A percentile compares a stretch with the other conserved stretches of the same genome.
phyloP scores from a whole-genome alignment of 1,284 basidiomycete species.

The Cystobasidium slooffiae region DNA sequence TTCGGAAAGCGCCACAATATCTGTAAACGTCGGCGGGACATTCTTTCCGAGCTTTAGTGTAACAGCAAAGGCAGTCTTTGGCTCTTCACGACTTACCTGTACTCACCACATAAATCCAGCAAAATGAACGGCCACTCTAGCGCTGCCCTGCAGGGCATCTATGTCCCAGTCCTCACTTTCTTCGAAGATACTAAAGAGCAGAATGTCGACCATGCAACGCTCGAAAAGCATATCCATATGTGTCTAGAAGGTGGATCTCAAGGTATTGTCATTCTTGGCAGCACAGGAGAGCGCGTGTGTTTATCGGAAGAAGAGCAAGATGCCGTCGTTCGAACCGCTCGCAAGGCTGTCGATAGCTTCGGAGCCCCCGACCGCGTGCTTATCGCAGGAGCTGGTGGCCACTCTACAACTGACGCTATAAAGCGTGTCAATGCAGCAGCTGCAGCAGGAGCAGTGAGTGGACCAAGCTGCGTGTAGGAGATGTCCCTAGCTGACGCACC shows the following conservation, averaged over 20 bases:
- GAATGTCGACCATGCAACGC: constrained; percentile 7
- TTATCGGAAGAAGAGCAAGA: constrained; percentile 20
- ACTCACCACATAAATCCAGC: neutral
- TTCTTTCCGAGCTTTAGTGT: no score
- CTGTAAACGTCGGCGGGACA: no score
- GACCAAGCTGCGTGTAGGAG: neutral
- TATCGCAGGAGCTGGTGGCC: constrained; percentile 17
- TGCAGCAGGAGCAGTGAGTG: constrained; percentile 14
- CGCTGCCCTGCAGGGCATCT: constrained; percentile 7
- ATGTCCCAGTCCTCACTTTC: constrained; percentile 21
- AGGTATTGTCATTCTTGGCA: constrained; percentile 1
- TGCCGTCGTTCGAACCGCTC: constrained; percentile 9
- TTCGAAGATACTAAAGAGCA: constrained; percentile 25
- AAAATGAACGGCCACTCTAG: constrained; percentile 14
- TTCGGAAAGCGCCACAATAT: no score
- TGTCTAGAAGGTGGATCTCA: constrained; percentile 10
- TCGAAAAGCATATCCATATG: constrained; percentile 29
- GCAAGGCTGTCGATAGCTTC: constrained; percentile 19
- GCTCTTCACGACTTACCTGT: neutral
- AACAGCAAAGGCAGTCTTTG: no score
- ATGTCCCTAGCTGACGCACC: neutral
- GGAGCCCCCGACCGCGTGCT: constrained; percentile 7
- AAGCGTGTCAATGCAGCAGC: constrained; percentile 27
- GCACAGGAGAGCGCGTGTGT: constrained; percentile 13
- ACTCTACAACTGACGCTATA: constrained; percentile 17